A percentile compares a stretch with the other conserved stretches of the same genome.
phyloP scores from a whole-genome alignment of 176 grass and related monocot genomes.

The Juncus effusus region DNA sequence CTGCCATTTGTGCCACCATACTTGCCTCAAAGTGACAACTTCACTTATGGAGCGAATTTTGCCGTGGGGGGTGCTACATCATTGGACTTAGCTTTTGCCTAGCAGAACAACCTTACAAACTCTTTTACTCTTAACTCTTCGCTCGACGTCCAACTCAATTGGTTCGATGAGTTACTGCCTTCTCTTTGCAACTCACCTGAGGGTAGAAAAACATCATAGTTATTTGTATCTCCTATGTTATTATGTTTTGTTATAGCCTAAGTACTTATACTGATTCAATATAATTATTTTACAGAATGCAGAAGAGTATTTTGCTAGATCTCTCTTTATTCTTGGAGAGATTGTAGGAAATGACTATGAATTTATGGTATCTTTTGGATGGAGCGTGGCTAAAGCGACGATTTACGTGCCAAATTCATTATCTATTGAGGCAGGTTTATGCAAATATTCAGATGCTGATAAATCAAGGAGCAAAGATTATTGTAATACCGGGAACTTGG shows the following conservation, averaged over 20 bases:
- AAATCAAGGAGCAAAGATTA: slow-evolving; percentile 26
- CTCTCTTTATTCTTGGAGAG: slow-evolving; percentile 39
- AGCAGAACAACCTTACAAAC: slow-evolving; percentile 18
- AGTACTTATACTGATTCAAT: background rate
- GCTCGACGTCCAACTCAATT: slow-evolving; percentile 45
- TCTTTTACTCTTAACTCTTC: slow-evolving; percentile 35
- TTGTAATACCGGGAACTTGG: slow-evolving; percentile 28
- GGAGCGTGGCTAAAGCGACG: slow-evolving; percentile 21
- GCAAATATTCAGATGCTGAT: slow-evolving; percentile 21
- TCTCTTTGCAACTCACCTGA: slow-evolving; percentile 17
- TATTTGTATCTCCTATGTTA: background rate
- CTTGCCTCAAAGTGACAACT: slow-evolving; percentile 50
- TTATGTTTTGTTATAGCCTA: background rate
- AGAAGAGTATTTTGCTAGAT: background rate
- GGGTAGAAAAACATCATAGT: background rate
- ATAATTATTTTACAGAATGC: background rate
- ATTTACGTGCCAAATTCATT: slow-evolving; percentile 20
- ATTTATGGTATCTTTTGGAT: slow-evolving; percentile 9
- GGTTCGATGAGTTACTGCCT: slow-evolving; percentile 55
- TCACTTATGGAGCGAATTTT: slow-evolving; percentile 66
- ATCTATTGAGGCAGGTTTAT: slow-evolving; percentile 14
- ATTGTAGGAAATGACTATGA: slow-evolving; percentile 25
- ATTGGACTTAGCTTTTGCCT: slow-evolving; percentile 32
- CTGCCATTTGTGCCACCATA: slow-evolving; percentile 62
- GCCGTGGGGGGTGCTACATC: slow-evolving; percentile 61